Conservation (phyloP, 2,329 filamentous ascomycete species). For the Aspergillus tanneri region DNA sequence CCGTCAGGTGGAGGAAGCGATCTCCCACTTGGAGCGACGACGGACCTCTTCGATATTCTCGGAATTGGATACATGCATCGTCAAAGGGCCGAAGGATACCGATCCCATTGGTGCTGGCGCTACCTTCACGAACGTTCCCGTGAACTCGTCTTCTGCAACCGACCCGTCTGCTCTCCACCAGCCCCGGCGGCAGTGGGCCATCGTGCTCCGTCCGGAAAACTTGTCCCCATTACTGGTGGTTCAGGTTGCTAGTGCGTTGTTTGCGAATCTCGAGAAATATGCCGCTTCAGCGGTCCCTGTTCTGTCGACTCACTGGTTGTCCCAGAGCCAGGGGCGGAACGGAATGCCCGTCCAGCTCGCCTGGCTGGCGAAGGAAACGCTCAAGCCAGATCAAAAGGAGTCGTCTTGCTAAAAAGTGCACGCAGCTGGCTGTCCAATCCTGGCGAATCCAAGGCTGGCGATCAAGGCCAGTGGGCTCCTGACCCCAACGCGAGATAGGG, state of each 20-base stretch:
- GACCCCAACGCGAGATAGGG: background rate
- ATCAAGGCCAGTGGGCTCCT: background rate
- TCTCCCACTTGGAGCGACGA: constrained; percentile 12
- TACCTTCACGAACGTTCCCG: background rate
- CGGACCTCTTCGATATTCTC: background rate
- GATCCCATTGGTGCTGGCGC: too few relatives aligned
- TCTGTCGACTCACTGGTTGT: too few relatives aligned
- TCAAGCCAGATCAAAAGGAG: constrained; percentile 17
- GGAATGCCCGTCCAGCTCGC: background rate
- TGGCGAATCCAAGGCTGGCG: background rate
- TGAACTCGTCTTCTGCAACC: constrained; percentile 12
- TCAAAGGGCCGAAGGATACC: too few relatives aligned
- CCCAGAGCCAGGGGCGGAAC: background rate
- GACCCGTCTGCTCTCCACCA: constrained; percentile 2
- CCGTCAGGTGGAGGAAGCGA: constrained; percentile 14
- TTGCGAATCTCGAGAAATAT: background rate
- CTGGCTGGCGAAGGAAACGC: constrained; percentile 5
- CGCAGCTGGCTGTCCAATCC: background rate
- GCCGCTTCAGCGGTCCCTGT: too few relatives aligned
- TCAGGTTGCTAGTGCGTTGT: constrained; percentile 6
- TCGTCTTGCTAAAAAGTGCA: constrained; percentile 5
- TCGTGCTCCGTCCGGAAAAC: constrained; percentile 22
- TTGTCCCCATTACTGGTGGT: constrained; percentile 17
- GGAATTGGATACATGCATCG: too few relatives aligned
- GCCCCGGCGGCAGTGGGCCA: constrained; percentile 16